phyloP scores from a whole-genome alignment of 257 asterid species.

The Plantago major region DNA sequence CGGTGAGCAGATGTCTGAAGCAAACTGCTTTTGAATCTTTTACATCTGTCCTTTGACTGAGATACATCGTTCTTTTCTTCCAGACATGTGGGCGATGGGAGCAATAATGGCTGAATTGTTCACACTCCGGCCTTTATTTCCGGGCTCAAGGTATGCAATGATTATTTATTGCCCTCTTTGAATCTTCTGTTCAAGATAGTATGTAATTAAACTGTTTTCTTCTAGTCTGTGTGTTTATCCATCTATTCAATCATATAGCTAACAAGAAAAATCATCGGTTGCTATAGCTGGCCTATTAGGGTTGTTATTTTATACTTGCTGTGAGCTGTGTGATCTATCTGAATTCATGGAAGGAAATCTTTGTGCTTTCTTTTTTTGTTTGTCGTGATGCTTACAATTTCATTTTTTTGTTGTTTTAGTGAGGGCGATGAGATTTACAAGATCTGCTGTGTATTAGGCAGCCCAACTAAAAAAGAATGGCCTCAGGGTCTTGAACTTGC shows the following conservation, averaged over 20 bases:
- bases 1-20: slow-evolving; percentile 46
- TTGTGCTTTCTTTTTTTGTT: too few relatives aligned
- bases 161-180: background rate
- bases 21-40: slow-evolving; percentile 2
- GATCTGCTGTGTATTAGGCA: slow-evolving; percentile 83
- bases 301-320: too few relatives aligned
- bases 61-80: background rate
- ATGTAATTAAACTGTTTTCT: background rate
- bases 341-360: too few relatives aligned
- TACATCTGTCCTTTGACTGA: background rate
- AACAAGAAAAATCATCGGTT: too few relatives aligned
- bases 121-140: slow-evolving; percentile 86
- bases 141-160: slow-evolving; percentile 70
- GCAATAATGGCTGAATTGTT: slow-evolving; percentile 91
- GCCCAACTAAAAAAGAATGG: slow-evolving; percentile 69
- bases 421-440: slow-evolving; percentile 93
- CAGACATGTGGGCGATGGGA: slow-evolving; percentile 99
- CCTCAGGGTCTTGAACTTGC: slow-evolving; percentile 85
- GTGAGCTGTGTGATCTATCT: too few relatives aligned
- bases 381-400: slow-evolving; percentile 4
- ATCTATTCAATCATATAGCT: background rate
- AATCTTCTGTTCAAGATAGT: background rate
- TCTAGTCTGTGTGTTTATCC: background rate
- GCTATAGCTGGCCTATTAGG: too few relatives aligned
- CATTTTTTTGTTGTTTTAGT: slow-evolving; percentile 33